phyloP scores from a whole-genome alignment of 2,329 filamentous ascomycete species.

The Paracorniculantispora psalliotae region DNA sequence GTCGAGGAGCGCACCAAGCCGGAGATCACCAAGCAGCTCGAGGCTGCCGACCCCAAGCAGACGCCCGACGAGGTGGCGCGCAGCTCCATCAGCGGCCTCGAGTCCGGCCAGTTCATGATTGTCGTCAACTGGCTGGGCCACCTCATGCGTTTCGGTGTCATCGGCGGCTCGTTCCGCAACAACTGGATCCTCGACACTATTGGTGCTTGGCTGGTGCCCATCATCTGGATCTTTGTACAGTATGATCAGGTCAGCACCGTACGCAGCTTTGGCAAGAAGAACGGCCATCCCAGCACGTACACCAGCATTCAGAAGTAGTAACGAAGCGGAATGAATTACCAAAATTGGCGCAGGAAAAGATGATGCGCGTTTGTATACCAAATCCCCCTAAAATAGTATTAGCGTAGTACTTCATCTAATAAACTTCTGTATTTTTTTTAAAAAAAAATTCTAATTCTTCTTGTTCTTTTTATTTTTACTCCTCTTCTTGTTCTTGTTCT shows the following conservation, averaged over 20 bases:
- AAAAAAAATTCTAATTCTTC: too few species aligned
- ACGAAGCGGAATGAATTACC: conserved; percentile 19
- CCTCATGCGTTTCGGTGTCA: conserved; percentile 60
- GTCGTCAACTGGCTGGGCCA: conserved; percentile 69
- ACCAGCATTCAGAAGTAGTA: conserved; percentile 23
- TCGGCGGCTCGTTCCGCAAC: conserved; percentile 54
- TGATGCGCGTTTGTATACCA: conserved; percentile 5
- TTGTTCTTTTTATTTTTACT: too few species aligned
- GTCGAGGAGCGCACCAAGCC: conserved; percentile 77
- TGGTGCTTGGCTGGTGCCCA: conserved; percentile 45
- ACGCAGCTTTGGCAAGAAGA: conserved; percentile 47
- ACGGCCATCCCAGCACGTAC: conserved; percentile 54
- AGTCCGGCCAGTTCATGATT: conserved; percentile 74
- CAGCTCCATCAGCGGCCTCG: conserved; percentile 65
- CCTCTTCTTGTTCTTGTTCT: too few species aligned
- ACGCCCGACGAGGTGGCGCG: conserved; percentile 72
- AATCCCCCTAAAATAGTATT: too few species aligned
- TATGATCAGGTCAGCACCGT: conserved; percentile 55
- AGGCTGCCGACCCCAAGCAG: conserved; percentile 77
- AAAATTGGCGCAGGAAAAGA: neutral
- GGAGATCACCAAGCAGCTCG: conserved; percentile 69
- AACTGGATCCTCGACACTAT: conserved; percentile 57
- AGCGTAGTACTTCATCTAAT: too few species aligned
- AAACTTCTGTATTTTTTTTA: too few species aligned
- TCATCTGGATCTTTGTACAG: conserved; percentile 56